Evolutionary conservation across 768 basidiomycete genomes (phyloP).

Genomic region (Lenzites betulinus): DNA sequence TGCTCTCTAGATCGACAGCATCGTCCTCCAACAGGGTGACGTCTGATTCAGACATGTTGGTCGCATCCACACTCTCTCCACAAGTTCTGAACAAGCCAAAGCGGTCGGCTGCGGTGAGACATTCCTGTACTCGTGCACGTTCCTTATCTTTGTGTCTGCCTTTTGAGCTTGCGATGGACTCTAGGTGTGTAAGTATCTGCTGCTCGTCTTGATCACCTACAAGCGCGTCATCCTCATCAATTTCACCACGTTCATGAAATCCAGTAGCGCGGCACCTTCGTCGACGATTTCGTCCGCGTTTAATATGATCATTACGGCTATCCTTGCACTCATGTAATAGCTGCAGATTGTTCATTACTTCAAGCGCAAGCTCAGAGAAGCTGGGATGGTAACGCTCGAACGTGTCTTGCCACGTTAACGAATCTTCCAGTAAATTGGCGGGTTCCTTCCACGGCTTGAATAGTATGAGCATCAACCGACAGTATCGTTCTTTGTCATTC

Average conservation of each 20-base stretch:
- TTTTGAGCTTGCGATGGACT: no score
- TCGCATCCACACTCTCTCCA: no score
- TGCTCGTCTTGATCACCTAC: neutral
- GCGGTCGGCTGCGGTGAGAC: no score
- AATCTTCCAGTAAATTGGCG: neutral
- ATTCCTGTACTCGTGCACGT: no score
- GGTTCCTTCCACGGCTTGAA: neutral
- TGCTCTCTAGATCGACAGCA: no score
- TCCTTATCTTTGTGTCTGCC: no score
- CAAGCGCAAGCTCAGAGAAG: no score
- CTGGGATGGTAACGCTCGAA: no score
- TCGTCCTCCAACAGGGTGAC: no score
- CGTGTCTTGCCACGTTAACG: neutral
- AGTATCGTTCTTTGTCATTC: neutral
- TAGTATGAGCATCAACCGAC: neutral
- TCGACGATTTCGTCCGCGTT: slow-evolving; percentile 5
- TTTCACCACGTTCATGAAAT: neutral
- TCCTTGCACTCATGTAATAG: slow-evolving; percentile 43
- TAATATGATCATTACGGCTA: slow-evolving; percentile 36
- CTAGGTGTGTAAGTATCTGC: neutral
- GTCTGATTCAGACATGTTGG: no score
- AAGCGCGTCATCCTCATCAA: neutral
- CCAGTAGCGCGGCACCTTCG: neutral
- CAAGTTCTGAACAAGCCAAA: no score
- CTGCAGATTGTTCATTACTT: slow-evolving; percentile 45